Base-by-base conservation (phyloP, 805 yeast species). In the Metschnikowia matae region DNA sequence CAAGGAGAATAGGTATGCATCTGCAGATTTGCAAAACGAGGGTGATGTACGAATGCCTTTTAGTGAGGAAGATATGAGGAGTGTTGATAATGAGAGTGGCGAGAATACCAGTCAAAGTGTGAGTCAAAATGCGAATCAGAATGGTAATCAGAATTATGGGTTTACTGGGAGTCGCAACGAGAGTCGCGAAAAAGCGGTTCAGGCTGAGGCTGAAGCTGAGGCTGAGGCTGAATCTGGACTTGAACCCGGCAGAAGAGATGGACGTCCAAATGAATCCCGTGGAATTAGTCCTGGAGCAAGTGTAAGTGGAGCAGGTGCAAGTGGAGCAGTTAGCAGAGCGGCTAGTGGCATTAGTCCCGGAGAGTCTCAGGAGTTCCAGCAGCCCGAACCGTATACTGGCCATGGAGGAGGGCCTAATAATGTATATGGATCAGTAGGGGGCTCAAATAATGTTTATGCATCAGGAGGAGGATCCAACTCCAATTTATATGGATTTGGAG, bases 1-100 rank as follows among this genome's bases (percentile, higher is more conserved):
- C 18, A 54, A 60, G 23, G 75, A 73, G 48, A 49, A 58, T 5
- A 56, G 78, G 35, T 73, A 70, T 49, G 51, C 46, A 1, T 55
- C 56, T 32, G 73, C 67, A 5, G 64, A 64, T 31, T 68, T 66
- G 6, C 71, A 70, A 49, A 60, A 55, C 18, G 51, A 52, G 31
- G 64, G 60, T 35, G 62, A 57, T 44, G 48, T 52, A 36, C 62
- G 59, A 44, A 57, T 49, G 55, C 60, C 59, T 2, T 55, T 55
- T 36, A 49, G 46, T 14, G 55, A 44, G 29, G 52, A 49, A 11
- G 58, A 57, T 5, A 49, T 52, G 54, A 34, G 53, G 14, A 52
- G 54, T 37, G 49, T 52, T 17, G 53, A 53, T 6, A 8, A 36
- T 11, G 46, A 11, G 21, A 43, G 40, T 15, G 33, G 26, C 20